Base-by-base conservation (phyloP, 805 yeast genomes). In the Tetrapisispora nanseiensis region DNA sequence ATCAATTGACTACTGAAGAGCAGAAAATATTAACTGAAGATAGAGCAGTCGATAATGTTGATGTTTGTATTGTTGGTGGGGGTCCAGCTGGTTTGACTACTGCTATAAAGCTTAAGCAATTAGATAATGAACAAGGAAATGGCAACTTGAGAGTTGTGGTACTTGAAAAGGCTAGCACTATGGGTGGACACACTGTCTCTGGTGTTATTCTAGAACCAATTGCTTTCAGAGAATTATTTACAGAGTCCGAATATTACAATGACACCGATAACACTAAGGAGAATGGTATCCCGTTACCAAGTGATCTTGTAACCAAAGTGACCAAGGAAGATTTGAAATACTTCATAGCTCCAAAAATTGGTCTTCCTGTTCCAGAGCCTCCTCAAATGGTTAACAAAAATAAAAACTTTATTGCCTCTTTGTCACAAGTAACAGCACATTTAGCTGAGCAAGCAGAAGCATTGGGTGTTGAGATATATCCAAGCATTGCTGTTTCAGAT, bases 61-160 rank as follows among this genome's bases (percentile, higher is more conserved):
- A 92, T 61, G 95, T 92, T 19, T 84, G 95, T 55, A 86, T 92
- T 40, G 95, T 92, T 2, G 98, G 98, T 33, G 97, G 95, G 28
- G 98, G 98, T 0, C 97, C 97, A 6, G 94, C 97, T 1, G 98
- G 98, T 3, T 68, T 92, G 39, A 89, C 96, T 1, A 82, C 98
- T 2, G 97, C 97, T 11, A 92, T 92, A 48, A 74, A 75, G 51
- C 68, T 86, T 46, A 92, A 92, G 61, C 96, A 89, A 59, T 65
- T 90, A 28, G 96, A 89, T 56, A 67, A 72, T 41, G 80, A 75
- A 48, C 21, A 37, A 3, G 82, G 81, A 1, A 66, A 66, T 20
- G 82, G 85, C 18, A 82, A 78, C 39, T 65, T 86, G 39, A 71
- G 98, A 46, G 95, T 92, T 28, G 82, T 92, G 9, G 86, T 92